Evolutionary conservation across 192 early-diverging fungal species (phyloP).

Genomic region (Thamnidium elegans): DNA sequence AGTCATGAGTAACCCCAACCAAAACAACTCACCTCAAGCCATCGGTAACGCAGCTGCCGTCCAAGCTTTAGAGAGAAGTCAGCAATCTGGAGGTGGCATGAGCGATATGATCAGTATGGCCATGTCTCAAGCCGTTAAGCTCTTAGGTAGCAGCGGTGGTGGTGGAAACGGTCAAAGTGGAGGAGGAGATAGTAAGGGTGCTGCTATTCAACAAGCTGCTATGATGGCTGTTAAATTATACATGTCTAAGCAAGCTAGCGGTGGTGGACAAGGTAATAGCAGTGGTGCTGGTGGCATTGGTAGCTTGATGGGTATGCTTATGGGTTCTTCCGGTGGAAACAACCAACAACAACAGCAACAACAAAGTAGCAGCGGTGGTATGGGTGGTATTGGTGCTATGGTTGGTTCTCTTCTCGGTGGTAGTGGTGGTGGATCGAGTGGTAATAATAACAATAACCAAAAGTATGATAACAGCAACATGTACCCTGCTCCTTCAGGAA

Average conservation of each 20-base stretch:
- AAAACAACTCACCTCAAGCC: constrained; percentile 17
- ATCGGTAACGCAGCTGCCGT: constrained; percentile 34
- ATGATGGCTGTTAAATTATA: constrained; percentile 37
- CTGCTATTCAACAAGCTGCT: constrained; percentile 26
- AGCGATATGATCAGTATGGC: constrained; percentile 29
- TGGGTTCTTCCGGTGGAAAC: constrained; percentile 11
- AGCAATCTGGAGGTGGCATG: constrained; percentile 16
- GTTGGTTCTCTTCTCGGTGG: constrained; percentile 6
- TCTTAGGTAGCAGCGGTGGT: constrained; percentile 13
- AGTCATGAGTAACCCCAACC: constrained; percentile 8
- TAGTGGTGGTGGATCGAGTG: not conserved
- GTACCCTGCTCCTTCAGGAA: not conserved
- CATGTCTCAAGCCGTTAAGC: constrained; percentile 31
- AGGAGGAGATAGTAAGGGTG: constrained; percentile 16
- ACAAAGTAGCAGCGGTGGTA: constrained; percentile 2
- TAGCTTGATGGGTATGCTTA: constrained; percentile 24
- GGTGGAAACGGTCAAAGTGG: not conserved
- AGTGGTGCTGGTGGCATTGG: constrained; percentile 13
- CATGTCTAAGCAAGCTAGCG: constrained; percentile 25
- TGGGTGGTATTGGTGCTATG: constrained; percentile 7
- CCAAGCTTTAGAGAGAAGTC: constrained; percentile 23
- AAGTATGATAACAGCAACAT: too few species aligned
- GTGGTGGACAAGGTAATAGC: not conserved
- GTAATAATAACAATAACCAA: too few species aligned
- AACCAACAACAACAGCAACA: constrained; percentile 17